Evolutionary conservation across 306 rosid species (phyloP).

Genomic region (Morella rubra): DNA sequence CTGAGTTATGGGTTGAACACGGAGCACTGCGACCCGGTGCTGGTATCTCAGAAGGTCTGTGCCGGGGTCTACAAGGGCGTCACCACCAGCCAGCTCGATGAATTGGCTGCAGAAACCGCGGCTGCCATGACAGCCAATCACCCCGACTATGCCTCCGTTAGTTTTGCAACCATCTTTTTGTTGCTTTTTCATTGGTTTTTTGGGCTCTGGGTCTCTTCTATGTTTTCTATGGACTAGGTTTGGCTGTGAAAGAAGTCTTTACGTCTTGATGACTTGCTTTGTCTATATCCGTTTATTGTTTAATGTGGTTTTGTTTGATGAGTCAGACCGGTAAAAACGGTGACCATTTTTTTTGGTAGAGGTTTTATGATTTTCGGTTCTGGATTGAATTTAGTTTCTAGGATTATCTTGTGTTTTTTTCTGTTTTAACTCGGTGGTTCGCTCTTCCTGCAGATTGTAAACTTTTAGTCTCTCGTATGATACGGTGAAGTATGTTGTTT

Average conservation of each 20-base stretch:
- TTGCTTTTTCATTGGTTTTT: background rate
- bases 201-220: background rate
- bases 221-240: background rate
- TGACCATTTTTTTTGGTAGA: background rate
- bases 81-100: slow-evolving; percentile 93
- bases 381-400: background rate
- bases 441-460: too few relatives aligned
- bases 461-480: too few relatives aligned
- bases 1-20: slow-evolving; percentile 82
- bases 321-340: background rate
- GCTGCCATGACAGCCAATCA: slow-evolving; percentile 91
- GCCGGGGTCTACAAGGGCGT: slow-evolving; percentile 96
- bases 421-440: background rate
- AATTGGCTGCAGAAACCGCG: slow-evolving; percentile 95
- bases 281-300: background rate
- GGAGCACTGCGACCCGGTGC: slow-evolving; percentile 88
- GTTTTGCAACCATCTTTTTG: slow-evolving; percentile 10
- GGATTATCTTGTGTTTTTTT: background rate
- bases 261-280: background rate
- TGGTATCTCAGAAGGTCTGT: slow-evolving; percentile 88
- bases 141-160: slow-evolving; percentile 87
- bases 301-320: background rate
- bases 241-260: background rate
- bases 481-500: background rate
- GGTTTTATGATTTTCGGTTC: background rate